A percentile compares a stretch with the other conserved stretches of the same genome.
Evolutionary conservation across 352 stramenopile species (phyloP).

Genomic region (Pythium dissimile): DNA sequence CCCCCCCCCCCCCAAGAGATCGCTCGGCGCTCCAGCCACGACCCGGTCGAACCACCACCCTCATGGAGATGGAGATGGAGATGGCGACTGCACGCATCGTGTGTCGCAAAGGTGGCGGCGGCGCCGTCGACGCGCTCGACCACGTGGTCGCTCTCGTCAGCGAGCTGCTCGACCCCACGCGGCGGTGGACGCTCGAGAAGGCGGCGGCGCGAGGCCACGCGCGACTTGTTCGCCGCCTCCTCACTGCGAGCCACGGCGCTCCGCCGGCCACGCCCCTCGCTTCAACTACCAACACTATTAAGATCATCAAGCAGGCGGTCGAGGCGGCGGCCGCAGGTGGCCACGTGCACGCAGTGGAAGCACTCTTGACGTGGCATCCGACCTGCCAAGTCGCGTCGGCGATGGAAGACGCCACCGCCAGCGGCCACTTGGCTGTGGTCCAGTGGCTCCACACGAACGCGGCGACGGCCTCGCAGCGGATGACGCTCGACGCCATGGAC

Average conservation of each 20-base stretch:
- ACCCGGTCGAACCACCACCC: no score
- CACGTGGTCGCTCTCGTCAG: constrained; percentile 15
- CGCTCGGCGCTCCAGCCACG: no score
- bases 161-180: constrained; percentile 12
- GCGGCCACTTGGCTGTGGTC: constrained; percentile 11
- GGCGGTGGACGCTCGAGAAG: constrained; percentile 5
- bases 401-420: constrained; percentile 15
- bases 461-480: constrained; percentile 1
- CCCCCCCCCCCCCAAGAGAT: no score
- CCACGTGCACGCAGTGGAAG: constrained; percentile 4
- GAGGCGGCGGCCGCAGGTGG: neutral
- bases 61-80: no score
- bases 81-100: constrained; percentile 1
- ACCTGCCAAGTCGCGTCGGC: neutral
- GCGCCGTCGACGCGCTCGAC: constrained; percentile 6
- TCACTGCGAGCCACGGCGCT: neutral
- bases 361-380: constrained; percentile 6
- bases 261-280: neutral
- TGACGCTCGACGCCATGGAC: constrained; percentile 19
- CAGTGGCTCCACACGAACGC: constrained; percentile 12
- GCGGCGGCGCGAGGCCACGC: constrained; percentile 7
- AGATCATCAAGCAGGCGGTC: constrained; percentile 2
- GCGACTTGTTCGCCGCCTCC: constrained; percentile 3
- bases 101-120: constrained; percentile 11
- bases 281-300: neutral